Percentiles rank a stretch among this genome's conserved stretches.
Evolutionary conservation across 768 basidiomycete genomes (phyloP).

Genomic region (Mrakia blollopis): DNA sequence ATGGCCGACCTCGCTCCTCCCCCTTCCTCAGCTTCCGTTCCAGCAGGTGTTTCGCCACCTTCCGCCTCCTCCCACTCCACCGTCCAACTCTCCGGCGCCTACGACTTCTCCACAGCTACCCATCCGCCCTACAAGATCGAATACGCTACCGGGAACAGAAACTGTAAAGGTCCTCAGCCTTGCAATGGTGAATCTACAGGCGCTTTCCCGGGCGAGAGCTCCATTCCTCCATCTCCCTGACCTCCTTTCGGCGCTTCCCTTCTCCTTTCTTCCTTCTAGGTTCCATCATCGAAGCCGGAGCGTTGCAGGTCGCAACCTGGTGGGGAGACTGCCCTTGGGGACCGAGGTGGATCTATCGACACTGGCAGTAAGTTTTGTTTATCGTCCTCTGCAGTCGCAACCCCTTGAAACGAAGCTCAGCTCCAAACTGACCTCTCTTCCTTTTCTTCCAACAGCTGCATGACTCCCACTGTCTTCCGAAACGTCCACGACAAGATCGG

Average conservation of each 20-base stretch:
- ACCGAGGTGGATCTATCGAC: not conserved
- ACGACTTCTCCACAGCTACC: no score
- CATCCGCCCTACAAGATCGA: no score
- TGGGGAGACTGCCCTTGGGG: not conserved
- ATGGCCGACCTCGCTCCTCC: no score
- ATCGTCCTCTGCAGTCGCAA: no score
- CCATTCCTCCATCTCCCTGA: no score
- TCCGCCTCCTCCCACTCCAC: no score
- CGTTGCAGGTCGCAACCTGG: not conserved
- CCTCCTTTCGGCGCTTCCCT: not conserved
- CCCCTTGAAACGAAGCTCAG: no score
- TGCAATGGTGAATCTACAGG: not conserved
- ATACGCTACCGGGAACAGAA: no score
- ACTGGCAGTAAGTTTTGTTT: not conserved
- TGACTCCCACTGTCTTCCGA: not conserved
- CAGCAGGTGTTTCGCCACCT: no score
- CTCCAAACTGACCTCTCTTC: no score
- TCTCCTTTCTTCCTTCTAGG: not conserved
- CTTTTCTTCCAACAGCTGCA: not conserved
- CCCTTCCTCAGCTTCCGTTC: no score
- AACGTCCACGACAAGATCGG: not conserved
- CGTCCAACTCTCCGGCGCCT: no score
- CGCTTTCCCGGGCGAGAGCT: not conserved
- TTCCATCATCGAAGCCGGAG: not conserved
- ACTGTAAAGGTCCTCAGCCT: not conserved